Evolutionary conservation across 2,329 filamentous ascomycete species (phyloP), one percentile per base, ranked within the genome.

Genomic region (Metarhizium robertsii): DNA sequence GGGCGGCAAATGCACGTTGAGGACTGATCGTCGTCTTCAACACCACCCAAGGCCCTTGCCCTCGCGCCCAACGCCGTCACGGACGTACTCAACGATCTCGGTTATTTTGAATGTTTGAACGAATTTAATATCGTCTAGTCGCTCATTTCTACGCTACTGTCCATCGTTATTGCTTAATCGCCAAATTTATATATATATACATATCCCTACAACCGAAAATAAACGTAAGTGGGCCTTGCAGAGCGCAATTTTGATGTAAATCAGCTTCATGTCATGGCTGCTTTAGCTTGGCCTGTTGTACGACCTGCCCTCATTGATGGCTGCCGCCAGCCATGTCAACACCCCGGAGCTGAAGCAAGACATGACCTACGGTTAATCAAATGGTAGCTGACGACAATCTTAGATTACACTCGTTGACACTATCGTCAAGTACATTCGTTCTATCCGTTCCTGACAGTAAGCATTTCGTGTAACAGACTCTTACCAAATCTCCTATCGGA

Each of bases 371-470:
- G 5, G 11, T 40, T n/a, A 5, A 40, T 14, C 38, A 40, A 40
- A 14, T 16, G 38, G 13, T 40, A 16, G 38, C 38, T 40, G 38
- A 40, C 38, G 14, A 14, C 11, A 5, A 14, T 16, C 14, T 16
- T 40, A 68, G 65, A 67, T 57, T 62, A 77, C 78, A 67, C 71
- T 80, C 76, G 65, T 81, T 80, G 75, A 77, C 72, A 73, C 61
- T 30, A 64, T 67, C 73, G 78, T 81, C 79, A 81, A 79, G 74
- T 80, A 79, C 79, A 79, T 73, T 83, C 80, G 73, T 79, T 81
- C 62, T 63, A 70, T 67, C 64, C 64, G 62, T 64, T 67, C 71
- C 76, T 79, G 76, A 79, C 77, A 75, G 68, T 71, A 46, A 67
- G 69, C 3, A 20, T 45, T 34, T 29, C 4, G 25, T 25, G 25